Percentiles rank a stretch among this genome's conserved stretches.
Evolutionary conservation across 164 flowering plant genomes (phyloP).

Genomic region (Magnolia changhungtana): DNA sequence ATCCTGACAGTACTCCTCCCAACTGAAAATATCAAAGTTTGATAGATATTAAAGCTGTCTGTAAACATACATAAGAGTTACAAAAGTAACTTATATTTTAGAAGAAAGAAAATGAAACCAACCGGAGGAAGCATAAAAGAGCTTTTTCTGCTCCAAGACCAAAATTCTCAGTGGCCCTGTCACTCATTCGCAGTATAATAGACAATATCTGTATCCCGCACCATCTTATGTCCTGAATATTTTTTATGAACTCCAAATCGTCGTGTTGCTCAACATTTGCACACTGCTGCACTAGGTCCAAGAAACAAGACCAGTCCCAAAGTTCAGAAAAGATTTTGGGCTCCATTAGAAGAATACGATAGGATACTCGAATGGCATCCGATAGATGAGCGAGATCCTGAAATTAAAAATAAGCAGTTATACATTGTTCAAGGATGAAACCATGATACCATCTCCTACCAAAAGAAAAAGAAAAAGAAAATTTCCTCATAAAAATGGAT

Average conservation of each 20-base stretch:
- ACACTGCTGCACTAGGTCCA: constrained; percentile 42
- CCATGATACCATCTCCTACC: background rate
- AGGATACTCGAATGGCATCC: constrained; percentile 47
- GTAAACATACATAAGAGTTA: background rate
- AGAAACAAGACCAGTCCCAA: constrained; percentile 93
- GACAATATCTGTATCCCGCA: constrained; percentile 57
- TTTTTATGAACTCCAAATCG: constrained; percentile 11
- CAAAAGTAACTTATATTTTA: background rate
- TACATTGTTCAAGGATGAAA: background rate
- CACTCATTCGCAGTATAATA: constrained; percentile 45
- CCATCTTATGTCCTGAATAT: constrained; percentile 65
- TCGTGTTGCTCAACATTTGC: constrained; percentile 12
- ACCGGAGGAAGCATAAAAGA: constrained; percentile 63
- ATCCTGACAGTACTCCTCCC: constrained; percentile 86
- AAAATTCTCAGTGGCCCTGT: constrained; percentile 32
- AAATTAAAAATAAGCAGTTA: background rate
- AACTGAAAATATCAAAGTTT: constrained; percentile 38
- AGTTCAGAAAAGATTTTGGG: constrained; percentile 50
- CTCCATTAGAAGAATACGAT: constrained; percentile 57
- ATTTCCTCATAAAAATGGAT: background rate
- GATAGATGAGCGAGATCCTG: constrained; percentile 38
- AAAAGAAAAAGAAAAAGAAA: background rate
- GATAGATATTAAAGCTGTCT: background rate
- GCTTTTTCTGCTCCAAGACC: constrained; percentile 40
- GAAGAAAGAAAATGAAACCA: constrained; percentile 22